Evolutionary conservation across 345 rosid genomes (phyloP).

Genomic region (Euphorbia pulcherrima): DNA sequence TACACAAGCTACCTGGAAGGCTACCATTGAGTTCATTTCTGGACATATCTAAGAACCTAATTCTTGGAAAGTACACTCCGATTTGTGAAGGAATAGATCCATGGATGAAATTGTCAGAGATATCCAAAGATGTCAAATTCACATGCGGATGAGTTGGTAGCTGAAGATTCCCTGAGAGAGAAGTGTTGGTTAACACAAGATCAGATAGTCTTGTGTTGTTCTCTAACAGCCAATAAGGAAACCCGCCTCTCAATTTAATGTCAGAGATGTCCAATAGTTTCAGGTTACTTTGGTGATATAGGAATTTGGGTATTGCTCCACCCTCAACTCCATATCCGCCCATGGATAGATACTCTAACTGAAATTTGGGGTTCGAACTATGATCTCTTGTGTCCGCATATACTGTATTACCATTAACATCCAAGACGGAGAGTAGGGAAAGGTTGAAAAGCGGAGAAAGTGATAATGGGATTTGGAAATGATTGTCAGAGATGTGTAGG

Average conservation of each 20-base stretch:
- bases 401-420: neutral
- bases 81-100: neutral
- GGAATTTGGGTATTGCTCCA: neutral
- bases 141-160: neutral
- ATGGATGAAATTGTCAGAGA: neutral
- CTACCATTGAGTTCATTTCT: neutral
- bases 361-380: neutral
- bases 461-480: conserved; percentile 12
- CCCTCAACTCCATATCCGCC: neutral
- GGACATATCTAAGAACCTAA: neutral
- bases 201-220: neutral
- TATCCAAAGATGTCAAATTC: neutral
- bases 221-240: neutral
- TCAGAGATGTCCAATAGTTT: neutral
- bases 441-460: conserved; percentile 6
- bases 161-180: neutral
- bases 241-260: neutral
- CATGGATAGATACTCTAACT: neutral
- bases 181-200: neutral
- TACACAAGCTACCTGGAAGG: neutral
- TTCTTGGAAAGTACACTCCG: neutral
- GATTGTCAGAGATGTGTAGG: neutral
- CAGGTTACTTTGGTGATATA: neutral
- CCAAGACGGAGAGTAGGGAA: neutral
- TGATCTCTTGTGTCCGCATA: neutral